These are phyloP conservation scores for Aspergillus kassunensis DNA, from an alignment of 495 filamentous ascomycete species.

Conservation along the genomic window DNA sequence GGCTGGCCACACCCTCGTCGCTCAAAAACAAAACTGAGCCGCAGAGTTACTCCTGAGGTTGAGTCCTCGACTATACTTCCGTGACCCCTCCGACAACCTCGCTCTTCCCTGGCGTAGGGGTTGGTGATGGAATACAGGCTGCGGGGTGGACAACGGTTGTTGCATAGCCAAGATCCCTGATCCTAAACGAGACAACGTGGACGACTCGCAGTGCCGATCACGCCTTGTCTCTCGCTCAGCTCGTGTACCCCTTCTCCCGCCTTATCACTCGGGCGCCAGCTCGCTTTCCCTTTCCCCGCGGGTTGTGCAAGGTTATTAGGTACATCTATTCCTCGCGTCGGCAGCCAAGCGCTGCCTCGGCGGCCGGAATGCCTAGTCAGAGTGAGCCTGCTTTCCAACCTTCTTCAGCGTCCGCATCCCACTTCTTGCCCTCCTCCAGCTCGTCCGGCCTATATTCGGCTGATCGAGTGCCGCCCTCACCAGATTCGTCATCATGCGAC, in stretches of 20 bases:
- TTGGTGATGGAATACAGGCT: slow-evolving; percentile 16
- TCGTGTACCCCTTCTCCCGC: slow-evolving; percentile 2
- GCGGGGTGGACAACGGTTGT: slow-evolving; percentile 19
- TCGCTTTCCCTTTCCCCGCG: slow-evolving; percentile 3
- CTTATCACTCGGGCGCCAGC: slow-evolving; percentile 8
- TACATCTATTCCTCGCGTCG: slow-evolving; percentile 5
- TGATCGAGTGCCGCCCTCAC: slow-evolving; percentile 7
- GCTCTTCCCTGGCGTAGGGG: slow-evolving; percentile 11
- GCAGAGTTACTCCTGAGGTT: not conserved
- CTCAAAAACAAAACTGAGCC: not conserved
- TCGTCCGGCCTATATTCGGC: slow-evolving; percentile 6
- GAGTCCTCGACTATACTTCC: not conserved
- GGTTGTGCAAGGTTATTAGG: slow-evolving; percentile 10
- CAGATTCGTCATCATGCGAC: slow-evolving; percentile 13
- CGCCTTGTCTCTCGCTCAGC: not conserved
- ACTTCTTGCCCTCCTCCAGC: slow-evolving; percentile 2
- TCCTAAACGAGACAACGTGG: slow-evolving; percentile 22
- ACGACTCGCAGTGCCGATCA: slow-evolving; percentile 19
- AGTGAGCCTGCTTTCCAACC: slow-evolving; percentile 7
- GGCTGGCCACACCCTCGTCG: too few relatives aligned
- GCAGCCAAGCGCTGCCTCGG: slow-evolving; percentile 12
- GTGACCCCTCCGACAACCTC: not conserved
- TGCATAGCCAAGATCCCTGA: slow-evolving; percentile 23
- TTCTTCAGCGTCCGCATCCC: slow-evolving; percentile 10
- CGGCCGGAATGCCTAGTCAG: slow-evolving; percentile 18